Conservation (phyloP, 225 moss, liverwort and hornwort genomes). For the Lunularia cruciata region DNA sequence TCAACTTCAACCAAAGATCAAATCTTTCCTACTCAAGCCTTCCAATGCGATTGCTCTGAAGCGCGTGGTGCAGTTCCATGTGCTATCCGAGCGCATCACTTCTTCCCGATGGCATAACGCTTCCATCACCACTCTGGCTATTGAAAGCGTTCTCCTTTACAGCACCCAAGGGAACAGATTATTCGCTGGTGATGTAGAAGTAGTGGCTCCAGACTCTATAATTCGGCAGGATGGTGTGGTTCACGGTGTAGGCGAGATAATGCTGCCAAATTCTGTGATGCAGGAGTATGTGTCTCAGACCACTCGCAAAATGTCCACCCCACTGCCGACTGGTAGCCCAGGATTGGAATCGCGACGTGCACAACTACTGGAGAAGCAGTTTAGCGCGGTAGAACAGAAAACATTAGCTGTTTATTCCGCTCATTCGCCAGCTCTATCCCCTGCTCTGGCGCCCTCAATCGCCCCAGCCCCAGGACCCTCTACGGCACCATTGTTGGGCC, state of each 20-base stretch:
- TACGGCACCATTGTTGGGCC: conserved; percentile 13
- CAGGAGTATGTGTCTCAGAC: conserved; percentile 51
- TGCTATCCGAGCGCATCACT: conserved; percentile 51
- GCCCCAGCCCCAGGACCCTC: conserved; percentile 59
- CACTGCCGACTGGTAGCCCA: conserved; percentile 51
- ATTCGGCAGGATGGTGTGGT: conserved; percentile 76
- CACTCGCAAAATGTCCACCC: conserved; percentile 27
- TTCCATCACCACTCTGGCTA: conserved; percentile 46
- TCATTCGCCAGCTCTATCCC: conserved; percentile 23
- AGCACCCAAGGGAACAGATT: conserved; percentile 41
- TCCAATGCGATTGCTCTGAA: conserved; percentile 59
- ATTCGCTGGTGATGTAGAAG: conserved; percentile 52
- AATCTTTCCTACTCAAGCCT: conserved; percentile 62
- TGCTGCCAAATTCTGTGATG: conserved; percentile 54
- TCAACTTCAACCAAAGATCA: conserved; percentile 52
- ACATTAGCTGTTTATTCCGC: neutral
- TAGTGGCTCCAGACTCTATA: conserved; percentile 77
- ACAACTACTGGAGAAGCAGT: conserved; percentile 10
- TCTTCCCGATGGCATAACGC: conserved; percentile 53
- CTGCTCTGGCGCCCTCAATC: conserved; percentile 57
- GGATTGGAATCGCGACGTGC: conserved; percentile 25
- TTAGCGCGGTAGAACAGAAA: conserved; percentile 11
- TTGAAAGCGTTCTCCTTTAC: conserved; percentile 42
- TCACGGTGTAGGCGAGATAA: conserved; percentile 72
- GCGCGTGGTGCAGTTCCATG: conserved; percentile 64